Evolutionary conservation across 441 rosid genomes (phyloP).

Genomic region (Mallotus repandus): DNA sequence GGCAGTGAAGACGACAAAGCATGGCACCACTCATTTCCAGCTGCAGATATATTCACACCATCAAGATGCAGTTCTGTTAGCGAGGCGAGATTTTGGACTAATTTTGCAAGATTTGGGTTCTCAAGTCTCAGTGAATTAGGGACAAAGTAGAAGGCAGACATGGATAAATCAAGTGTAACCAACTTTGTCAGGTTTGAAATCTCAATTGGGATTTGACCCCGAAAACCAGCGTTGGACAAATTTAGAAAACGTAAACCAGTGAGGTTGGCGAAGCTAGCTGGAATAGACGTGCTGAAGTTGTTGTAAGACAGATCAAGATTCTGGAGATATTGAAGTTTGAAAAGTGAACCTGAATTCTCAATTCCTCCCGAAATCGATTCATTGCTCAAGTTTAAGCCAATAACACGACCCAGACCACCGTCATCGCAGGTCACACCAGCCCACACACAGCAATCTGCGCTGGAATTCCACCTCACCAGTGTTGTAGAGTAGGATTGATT

Average conservation of each 20-base stretch:
- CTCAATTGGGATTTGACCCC: constrained; percentile 26
- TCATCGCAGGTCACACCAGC: constrained; percentile 36
- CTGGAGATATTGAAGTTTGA: constrained; percentile 35
- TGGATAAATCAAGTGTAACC: constrained; percentile 39
- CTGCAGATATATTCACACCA: constrained; percentile 39
- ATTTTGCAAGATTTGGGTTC: constrained; percentile 31
- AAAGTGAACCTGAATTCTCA: constrained; percentile 25
- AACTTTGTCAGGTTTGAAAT: constrained; percentile 27
- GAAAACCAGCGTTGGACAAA: constrained; percentile 31
- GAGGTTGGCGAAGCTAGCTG: constrained; percentile 14
- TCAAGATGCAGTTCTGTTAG: constrained; percentile 41
- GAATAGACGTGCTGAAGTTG: constrained; percentile 21
- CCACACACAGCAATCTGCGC: constrained; percentile 40
- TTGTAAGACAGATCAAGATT: constrained; percentile 42
- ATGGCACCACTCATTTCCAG: constrained; percentile 26
- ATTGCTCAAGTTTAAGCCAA: constrained; percentile 37
- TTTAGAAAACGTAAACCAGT: constrained; percentile 20
- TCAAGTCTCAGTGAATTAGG: constrained; percentile 16
- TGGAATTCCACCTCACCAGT: constrained; percentile 30
- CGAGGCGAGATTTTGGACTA: constrained; percentile 29
- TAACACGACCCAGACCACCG: constrained; percentile 30
- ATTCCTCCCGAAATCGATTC: constrained; percentile 31
- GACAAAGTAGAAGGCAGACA: neutral
- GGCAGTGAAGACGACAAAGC: constrained; percentile 38
- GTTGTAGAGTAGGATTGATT: constrained; percentile 1